A percentile compares a stretch with the other conserved stretches of the same genome.
These are phyloP conservation scores for Buddleja alternifolia DNA, from an alignment of 257 asterid species.

Conservation along the genomic window DNA sequence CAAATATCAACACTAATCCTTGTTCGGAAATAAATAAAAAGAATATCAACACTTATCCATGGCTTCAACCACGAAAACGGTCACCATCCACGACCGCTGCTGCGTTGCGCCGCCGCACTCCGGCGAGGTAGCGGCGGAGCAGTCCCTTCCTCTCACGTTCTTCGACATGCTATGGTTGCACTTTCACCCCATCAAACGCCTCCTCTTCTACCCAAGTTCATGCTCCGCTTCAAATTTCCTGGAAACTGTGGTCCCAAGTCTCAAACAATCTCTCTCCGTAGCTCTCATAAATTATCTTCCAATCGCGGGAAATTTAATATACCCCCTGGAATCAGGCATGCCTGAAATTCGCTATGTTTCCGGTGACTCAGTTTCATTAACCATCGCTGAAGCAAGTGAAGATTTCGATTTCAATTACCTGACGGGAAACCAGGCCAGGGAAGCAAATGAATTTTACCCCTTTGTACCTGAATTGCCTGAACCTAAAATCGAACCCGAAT, in stretches of 20 bases:
- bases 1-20: too few species aligned
- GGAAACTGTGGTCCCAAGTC: conserved; percentile 37
- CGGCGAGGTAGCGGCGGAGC: conserved; percentile 24
- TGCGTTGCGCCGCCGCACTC: conserved; percentile 15
- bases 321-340: conserved; percentile 27
- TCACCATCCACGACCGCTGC: conserved; percentile 27
- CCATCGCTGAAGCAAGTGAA: conserved; percentile 27
- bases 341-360: conserved; percentile 37
- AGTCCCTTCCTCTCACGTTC: conserved; percentile 41
- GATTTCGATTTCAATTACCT: conserved; percentile 36
- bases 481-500: conserved; percentile 3
- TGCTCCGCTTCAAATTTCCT: conserved; percentile 41
- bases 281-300: conserved; percentile 47
- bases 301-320: conserved; percentile 36
- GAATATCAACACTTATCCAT: too few species aligned
- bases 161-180: conserved; percentile 45
- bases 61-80: background rate
- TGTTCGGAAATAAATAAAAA: too few species aligned
- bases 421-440: conserved; percentile 30
- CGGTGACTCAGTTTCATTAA: conserved; percentile 40
- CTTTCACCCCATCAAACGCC: conserved; percentile 46
- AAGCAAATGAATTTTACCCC: conserved; percentile 25
- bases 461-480: conserved; percentile 36
- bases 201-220: conserved; percentile 47
- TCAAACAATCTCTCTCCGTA: conserved; percentile 43